Conservation (phyloP, 352 stramenopile genomes). For the Phytophthora podocarpi region DNA sequence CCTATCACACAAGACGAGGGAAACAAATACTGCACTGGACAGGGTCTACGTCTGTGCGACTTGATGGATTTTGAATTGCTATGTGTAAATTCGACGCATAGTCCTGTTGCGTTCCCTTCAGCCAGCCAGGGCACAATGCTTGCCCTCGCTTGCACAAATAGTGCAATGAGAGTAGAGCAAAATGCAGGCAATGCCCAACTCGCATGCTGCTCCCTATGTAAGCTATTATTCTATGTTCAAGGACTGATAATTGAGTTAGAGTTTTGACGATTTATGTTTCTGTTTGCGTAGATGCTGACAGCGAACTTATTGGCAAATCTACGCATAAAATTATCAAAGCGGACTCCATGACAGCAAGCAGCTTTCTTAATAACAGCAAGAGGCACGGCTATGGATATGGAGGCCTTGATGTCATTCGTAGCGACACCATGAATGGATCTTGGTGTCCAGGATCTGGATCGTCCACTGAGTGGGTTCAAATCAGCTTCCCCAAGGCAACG, state of each 20-base stretch:
- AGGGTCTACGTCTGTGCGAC: conserved; percentile 45
- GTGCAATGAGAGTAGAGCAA: conserved; percentile 17
- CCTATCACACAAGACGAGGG: conserved; percentile 7
- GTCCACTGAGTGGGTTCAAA: conserved; percentile 46
- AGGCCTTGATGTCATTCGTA: conserved; percentile 41
- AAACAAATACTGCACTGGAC: conserved; percentile 25
- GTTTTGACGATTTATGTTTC: not conserved
- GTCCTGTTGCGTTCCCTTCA: conserved; percentile 19
- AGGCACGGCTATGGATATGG: conserved; percentile 50
- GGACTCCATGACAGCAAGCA: conserved; percentile 20
- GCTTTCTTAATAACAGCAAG: conserved; percentile 39
- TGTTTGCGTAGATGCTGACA: conserved; percentile 9
- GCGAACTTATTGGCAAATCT: conserved; percentile 26
- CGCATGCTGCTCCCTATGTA: conserved; percentile 50
- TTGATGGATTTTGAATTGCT: conserved; percentile 45
- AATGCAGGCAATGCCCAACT: conserved; percentile 33
- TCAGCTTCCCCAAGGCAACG: conserved; percentile 46
- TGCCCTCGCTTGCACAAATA: conserved; percentile 12
- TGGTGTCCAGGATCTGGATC: conserved; percentile 45
- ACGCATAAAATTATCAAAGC: conserved; percentile 7
- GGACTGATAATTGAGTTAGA: not conserved
- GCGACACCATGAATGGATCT: conserved; percentile 16
- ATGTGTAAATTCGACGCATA: conserved; percentile 22
- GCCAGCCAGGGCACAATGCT: conserved; percentile 14
- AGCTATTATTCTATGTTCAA: conserved; percentile 24